Evolutionary conservation across 768 basidiomycete species (phyloP).

Genomic region (Termitomyces sp.): DNA sequence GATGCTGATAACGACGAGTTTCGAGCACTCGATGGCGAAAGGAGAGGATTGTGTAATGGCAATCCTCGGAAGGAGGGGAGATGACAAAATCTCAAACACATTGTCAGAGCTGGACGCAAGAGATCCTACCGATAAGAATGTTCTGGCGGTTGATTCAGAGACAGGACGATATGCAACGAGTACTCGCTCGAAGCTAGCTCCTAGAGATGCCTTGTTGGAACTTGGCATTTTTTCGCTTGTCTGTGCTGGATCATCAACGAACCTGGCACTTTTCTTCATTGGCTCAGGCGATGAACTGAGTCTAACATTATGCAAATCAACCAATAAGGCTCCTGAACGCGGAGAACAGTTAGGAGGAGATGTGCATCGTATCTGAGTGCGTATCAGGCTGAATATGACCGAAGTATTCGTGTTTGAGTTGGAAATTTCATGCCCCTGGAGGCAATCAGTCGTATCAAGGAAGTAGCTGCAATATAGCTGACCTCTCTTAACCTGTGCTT

Average conservation of each 20-base stretch:
- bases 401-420: conserved; percentile 17
- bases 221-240: background rate
- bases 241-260: conserved; percentile 16
- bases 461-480: background rate
- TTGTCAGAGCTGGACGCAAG: conserved; percentile 20
- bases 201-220: conserved; percentile 21
- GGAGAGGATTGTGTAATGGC: conserved; percentile 22
- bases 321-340: conserved; percentile 64
- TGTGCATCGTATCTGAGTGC: conserved; percentile 64
- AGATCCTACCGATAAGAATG: conserved; percentile 48
- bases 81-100: conserved; percentile 7
- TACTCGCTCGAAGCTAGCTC: conserved; percentile 37
- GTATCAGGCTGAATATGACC: conserved; percentile 49
- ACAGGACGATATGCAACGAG: conserved; percentile 43
- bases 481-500: background rate
- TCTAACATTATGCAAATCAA: conserved; percentile 55
- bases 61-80: conserved; percentile 29
- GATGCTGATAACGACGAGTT: conserved; percentile 25
- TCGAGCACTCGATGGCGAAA: conserved; percentile 6
- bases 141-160: conserved; percentile 31
- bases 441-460: background rate
- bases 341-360: conserved; percentile 39
- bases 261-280: conserved; percentile 21
- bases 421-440: background rate
- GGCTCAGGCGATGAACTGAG: conserved; percentile 27